Evolutionary conservation across 208 protist genomes (phyloP).

Genomic region (Leishmania tropica): DNA sequence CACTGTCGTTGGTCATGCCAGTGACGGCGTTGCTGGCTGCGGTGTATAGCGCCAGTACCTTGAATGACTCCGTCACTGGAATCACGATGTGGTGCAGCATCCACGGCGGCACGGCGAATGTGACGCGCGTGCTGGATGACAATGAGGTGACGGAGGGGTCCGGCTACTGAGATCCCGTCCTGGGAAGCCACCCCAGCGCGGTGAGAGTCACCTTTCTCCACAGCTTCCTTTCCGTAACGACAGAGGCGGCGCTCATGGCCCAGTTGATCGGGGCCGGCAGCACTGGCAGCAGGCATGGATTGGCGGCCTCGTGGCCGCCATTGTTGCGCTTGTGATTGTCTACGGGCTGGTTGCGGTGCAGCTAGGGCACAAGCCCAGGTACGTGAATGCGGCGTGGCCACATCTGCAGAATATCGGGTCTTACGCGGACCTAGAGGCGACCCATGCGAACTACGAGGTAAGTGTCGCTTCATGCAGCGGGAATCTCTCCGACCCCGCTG

Average conservation of each 20-base stretch:
- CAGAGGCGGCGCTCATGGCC: neutral
- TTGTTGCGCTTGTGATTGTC: neutral
- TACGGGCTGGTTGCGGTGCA: constrained; percentile 11
- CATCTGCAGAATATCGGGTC: constrained; percentile 6
- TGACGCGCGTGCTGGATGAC: neutral
- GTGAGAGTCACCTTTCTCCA: constrained; percentile 9
- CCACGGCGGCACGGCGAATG: neutral
- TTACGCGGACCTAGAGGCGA: constrained; percentile 17
- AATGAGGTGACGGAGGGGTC: neutral
- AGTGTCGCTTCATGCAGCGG: neutral
- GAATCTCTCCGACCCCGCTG: constrained; percentile 2
- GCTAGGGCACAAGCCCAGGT: constrained; percentile 12
- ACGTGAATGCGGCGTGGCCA: constrained; percentile 1
- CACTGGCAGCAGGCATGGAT: constrained; percentile 18
- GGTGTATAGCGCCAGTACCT: neutral
- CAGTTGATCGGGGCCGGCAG: constrained; percentile 10
- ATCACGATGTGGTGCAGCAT: neutral
- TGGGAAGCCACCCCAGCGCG: neutral
- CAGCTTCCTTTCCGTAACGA: constrained; percentile 19
- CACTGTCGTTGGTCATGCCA: neutral
- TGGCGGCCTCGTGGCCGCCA: constrained; percentile 16
- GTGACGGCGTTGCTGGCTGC: neutral
- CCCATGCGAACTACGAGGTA: neutral
- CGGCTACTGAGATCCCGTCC: neutral
- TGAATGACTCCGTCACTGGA: neutral